phyloP scores from a whole-genome alignment of 345 rosid species.

The Corchorus capsularis region DNA sequence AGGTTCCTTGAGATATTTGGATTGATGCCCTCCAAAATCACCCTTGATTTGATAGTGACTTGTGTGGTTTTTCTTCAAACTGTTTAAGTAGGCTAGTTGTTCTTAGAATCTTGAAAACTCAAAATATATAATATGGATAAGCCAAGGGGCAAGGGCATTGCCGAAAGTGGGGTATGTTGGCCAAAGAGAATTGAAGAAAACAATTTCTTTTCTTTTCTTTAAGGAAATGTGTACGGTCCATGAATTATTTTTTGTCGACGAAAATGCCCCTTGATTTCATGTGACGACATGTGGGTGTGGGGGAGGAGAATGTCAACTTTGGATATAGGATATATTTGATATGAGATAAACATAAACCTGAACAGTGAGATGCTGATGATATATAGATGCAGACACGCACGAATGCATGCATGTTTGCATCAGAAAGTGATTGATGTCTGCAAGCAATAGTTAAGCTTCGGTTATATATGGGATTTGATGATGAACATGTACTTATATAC shows the following conservation, averaged over 20 bases:
- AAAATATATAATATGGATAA: neutral
- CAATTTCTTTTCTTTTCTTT: neutral
- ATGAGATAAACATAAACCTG: neutral
- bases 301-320: constrained; percentile 43
- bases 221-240: neutral
- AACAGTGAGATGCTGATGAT: constrained; percentile 16
- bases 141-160: neutral
- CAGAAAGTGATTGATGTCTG: neutral
- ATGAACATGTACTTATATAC: too few species aligned
- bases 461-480: too few species aligned
- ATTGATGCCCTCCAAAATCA: constrained; percentile 26
- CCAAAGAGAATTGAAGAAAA: too few species aligned
- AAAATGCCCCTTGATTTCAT: neutral
- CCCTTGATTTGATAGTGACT: constrained; percentile 28
- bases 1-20: constrained; percentile 44
- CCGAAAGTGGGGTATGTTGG: neutral
- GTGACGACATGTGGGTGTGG: neutral
- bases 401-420: neutral
- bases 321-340: constrained; percentile 25
- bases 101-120: neutral
- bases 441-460: too few species aligned
- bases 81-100: neutral
- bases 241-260: neutral
- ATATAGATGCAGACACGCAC: neutral
- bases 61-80: neutral